These are phyloP conservation scores for Aspergillus avenaceus DNA, from an alignment of 495 filamentous ascomycete genomes.

Conservation along the genomic window DNA sequence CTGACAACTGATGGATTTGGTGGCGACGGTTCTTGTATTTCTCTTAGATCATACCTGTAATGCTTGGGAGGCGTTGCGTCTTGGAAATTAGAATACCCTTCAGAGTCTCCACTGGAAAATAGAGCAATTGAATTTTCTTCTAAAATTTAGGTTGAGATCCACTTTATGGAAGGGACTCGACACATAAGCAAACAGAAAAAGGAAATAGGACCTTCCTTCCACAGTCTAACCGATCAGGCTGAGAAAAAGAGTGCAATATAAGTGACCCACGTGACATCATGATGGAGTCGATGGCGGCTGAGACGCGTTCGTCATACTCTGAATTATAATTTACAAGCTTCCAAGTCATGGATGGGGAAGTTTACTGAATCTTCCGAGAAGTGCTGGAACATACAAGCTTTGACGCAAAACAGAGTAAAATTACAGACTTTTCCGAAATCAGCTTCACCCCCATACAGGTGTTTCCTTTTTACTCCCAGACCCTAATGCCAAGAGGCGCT, in stretches of 20 bases:
- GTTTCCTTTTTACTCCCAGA: no score
- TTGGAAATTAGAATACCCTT: conserved; percentile 8
- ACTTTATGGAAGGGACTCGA: no score
- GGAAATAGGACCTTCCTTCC: no score
- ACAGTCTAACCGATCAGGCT: no score
- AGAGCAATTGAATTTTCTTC: not conserved
- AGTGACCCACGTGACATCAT: conserved; percentile 27
- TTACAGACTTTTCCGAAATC: no score
- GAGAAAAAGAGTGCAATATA: not conserved
- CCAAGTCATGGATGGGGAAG: not conserved
- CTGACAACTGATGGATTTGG: conserved; percentile 44
- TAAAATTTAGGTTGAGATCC: not conserved
- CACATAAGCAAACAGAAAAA: no score
- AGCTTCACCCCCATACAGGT: no score
- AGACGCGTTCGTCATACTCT: conserved; percentile 13
- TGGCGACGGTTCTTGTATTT: not conserved
- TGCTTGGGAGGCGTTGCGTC: conserved; percentile 16
- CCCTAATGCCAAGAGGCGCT: no score
- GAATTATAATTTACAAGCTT: not conserved
- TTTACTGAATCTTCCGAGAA: not conserved
- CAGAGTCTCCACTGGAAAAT: not conserved
- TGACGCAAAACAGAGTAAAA: not conserved
- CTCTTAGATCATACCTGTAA: conserved; percentile 1
- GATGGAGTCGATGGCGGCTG: conserved; percentile 5
- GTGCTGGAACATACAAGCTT: no score